These are phyloP conservation scores for Lagenidium sp. DNA, from an alignment of 352 stramenopile genomes.

Conservation along the genomic window DNA sequence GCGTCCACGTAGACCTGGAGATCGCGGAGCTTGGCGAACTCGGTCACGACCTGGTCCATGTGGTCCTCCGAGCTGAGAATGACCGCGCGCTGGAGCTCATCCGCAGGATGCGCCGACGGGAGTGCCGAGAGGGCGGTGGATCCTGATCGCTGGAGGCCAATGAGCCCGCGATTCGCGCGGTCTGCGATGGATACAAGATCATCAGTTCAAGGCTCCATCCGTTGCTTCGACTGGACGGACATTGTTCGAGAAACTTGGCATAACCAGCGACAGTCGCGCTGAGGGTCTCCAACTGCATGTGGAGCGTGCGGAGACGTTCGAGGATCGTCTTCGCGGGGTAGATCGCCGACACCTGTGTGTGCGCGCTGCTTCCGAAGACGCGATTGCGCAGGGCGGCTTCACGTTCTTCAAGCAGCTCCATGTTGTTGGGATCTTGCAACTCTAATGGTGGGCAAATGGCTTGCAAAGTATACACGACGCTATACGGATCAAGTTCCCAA, in stretches of 20 bases:
- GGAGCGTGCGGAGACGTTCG: constrained; percentile 13
- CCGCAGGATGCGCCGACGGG: constrained; percentile 1
- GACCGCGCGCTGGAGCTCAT: constrained; percentile 51
- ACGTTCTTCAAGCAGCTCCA: constrained; percentile 50
- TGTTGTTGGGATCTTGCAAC: too few relatives aligned
- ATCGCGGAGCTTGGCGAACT: constrained; percentile 38
- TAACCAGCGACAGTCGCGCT: constrained; percentile 23
- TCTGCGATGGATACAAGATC: constrained; percentile 14
- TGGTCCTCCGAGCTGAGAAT: constrained; percentile 47
- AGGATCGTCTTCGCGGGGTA: constrained; percentile 11
- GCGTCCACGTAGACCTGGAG: constrained; percentile 32
- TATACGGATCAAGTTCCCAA: too few relatives aligned
- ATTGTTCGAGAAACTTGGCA: constrained; percentile 33
- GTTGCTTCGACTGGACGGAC: constrained; percentile 18
- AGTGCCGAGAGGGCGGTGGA: constrained; percentile 13
- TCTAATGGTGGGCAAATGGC: too few relatives aligned
- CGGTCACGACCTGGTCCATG: constrained; percentile 20
- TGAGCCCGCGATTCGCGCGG: constrained; percentile 16
- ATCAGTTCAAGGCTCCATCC: constrained; percentile 2
- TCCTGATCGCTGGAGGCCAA: constrained; percentile 25
- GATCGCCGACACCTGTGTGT: constrained; percentile 8
- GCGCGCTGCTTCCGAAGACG: constrained; percentile 1
- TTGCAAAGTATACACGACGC: too few relatives aligned
- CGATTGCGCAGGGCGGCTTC: constrained; percentile 25
- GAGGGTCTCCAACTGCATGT: constrained; percentile 15